These are phyloP conservation scores for Ogataea pilisensis DNA, from an alignment of 805 yeast species.

Conservation along the genomic window DNA sequence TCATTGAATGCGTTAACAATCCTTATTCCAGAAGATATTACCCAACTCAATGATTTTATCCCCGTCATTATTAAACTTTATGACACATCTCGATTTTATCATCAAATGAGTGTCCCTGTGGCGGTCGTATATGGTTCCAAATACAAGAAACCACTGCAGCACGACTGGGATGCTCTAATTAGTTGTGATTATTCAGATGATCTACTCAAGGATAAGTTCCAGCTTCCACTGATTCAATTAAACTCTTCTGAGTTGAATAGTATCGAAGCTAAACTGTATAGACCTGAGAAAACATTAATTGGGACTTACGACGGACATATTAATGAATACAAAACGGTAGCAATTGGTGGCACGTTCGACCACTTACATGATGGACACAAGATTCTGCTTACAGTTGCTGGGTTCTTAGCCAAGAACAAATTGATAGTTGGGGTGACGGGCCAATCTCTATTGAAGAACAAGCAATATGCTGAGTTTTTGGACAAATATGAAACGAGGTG, in stretches of 20 bases:
- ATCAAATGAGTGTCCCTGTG: slow-evolving; percentile 1
- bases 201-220: neutral
- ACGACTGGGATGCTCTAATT: slow-evolving; percentile 2
- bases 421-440: slow-evolving; percentile 87
- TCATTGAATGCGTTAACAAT: slow-evolving; percentile 6
- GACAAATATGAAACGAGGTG: slow-evolving; percentile 56
- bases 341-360: slow-evolving; percentile 97
- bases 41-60: slow-evolving; percentile 7
- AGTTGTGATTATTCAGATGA: neutral
- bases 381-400: slow-evolving; percentile 69
- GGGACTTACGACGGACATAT: neutral
- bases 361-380: slow-evolving; percentile 96
- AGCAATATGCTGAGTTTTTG: slow-evolving; percentile 63
- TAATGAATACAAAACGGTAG: slow-evolving; percentile 28
- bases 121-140: slow-evolving; percentile 11
- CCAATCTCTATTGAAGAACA: slow-evolving; percentile 63
- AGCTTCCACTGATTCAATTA: neutral
- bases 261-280: too few relatives aligned
- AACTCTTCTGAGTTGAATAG: neutral
- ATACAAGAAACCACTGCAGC: neutral
- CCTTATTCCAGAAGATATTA: slow-evolving; percentile 16
- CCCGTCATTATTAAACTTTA: slow-evolving; percentile 8
- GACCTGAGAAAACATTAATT: neutral
- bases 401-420: slow-evolving; percentile 48
- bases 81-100: slow-evolving; percentile 17